A percentile compares a stretch with the other conserved stretches of the same genome.
These are phyloP conservation scores for Cicer chorassanicum DNA, from an alignment of 306 rosid species.

Conservation along the genomic window DNA sequence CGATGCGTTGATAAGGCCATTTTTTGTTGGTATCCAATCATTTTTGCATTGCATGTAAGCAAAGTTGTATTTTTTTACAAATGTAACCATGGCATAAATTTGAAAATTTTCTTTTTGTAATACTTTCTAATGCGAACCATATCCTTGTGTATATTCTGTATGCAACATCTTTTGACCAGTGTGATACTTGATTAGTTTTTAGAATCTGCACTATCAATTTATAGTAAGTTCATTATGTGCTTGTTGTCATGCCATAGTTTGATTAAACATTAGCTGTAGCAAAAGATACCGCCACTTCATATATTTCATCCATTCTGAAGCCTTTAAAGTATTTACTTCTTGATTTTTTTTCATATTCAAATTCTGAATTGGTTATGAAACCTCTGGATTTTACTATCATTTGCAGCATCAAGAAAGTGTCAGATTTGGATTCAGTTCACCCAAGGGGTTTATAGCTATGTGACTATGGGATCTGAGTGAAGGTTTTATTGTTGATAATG, in stretches of 20 bases:
- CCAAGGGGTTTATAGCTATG: conserved; percentile 38
- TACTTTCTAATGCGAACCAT: background rate
- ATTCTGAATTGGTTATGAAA: background rate
- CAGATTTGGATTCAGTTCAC: conserved; percentile 50
- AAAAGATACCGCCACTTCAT: background rate
- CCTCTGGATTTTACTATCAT: background rate
- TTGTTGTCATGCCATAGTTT: background rate
- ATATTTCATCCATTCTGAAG: background rate
- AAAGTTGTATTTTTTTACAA: background rate
- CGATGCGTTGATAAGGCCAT: conserved; percentile 5
- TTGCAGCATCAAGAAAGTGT: conserved; percentile 49
- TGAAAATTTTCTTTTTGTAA: background rate
- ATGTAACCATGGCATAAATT: background rate
- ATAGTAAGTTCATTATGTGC: background rate
- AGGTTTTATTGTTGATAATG: background rate
- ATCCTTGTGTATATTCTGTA: background rate
- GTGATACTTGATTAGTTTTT: background rate
- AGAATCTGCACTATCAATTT: conserved; percentile 4
- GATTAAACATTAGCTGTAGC: background rate
- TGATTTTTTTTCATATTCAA: background rate
- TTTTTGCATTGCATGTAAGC: background rate
- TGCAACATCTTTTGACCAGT: background rate
- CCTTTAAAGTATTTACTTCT: background rate
- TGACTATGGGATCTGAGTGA: background rate
- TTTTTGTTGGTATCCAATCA: background rate